Evolutionary conservation across 1,284 basidiomycete genomes (phyloP), one percentile per base, ranked within the genome.

Genomic region (Tilletia horrida): DNA sequence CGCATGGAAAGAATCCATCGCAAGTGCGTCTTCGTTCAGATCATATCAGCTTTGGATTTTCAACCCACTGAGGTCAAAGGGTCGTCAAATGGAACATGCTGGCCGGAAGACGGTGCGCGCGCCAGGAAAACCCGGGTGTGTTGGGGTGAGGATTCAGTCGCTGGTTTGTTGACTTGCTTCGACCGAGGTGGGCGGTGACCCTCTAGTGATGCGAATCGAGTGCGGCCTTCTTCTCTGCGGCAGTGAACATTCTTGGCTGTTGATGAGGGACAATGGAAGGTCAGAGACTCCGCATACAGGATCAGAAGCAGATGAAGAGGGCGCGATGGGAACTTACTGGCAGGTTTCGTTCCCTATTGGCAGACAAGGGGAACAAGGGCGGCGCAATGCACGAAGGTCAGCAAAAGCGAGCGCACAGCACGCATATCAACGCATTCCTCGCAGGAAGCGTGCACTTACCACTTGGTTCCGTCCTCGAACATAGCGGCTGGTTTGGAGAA

Each of bases 391-490:
- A 65, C 8, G 50, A 42, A 16, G 4, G 55, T 59, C 50, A 52
- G 50, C 23, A 14, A 21, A 25, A 25, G 14, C 23, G 21, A 25
- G 50, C 50, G 50, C 50, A 27, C 50, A 2, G 11, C 21, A 52
- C 8, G 4, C n/a, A 48, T 48, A 7, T 7, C 27, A 4, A 59
- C 29, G 27, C 9, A 25, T 11, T 35, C 16, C 8, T 35, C 27
- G 29, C 29, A 3, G 31, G 7, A 35, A 8, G 55, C 29, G 4
- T 35, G 27, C 44, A 74, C 73, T 42, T 65, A 74, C 80, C 80
- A 81, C 70, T 81, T 81, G 62, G 79, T 81, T 42, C 80, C 80
- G 65, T 77, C 79, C 67, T 79, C 78, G 67, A 73, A 78, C 74
- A 79, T 73, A 63, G 79, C 71, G 14, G 80, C 79, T 81, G 29